Evolutionary conservation across 2,329 filamentous ascomycete species (phyloP), one percentile per base, ranked within the genome.

Genomic region (Botrytis hyacinthi): DNA sequence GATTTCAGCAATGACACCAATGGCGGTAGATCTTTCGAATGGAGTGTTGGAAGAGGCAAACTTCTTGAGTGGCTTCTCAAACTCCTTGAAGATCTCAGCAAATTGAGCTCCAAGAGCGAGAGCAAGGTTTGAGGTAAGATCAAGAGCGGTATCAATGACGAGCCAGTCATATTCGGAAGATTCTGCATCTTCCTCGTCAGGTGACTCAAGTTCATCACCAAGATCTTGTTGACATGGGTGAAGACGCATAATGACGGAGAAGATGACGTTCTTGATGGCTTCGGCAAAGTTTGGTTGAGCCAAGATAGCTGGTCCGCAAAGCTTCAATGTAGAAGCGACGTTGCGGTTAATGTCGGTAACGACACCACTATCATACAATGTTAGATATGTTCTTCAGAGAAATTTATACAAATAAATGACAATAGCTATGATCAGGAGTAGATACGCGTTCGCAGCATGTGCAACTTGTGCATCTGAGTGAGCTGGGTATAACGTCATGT

Each of bases 91-190:
- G 75, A 98, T 86, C 85, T 97, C 92, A 73, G 88, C 87, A 80
- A 98, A 98, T 78, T 91, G 90, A 35, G 88, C 83, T 57, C 96
- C 96, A 22, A 98, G 90, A 46, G 94, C 94, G 65, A 90, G 89
- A 32, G 95, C 91, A 59, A 98, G 88, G 54, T 93, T 94, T 70
- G 94, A 93, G 69, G 98, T 87, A 65, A 97, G 94, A 77, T 98
- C 96, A 72, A 98, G 89, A 51, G 94, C 95, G 16, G 94, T 97
- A 84, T 99, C 96, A 72, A 98, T 92, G 70, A 97, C 92, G 29
- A 98, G 89, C 96, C 96, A 98, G 85, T 98, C 96, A 80, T 97
- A 97, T 84, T 99, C 96, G 3, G 95, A 97, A 44, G 92, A 81
- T 94, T 95, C 71, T 85, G 85, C 90, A 16, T 80, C 78, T 73